Percentiles rank a stretch among this genome's conserved stretches.
Conservation (phyloP, 2,329 filamentous ascomycete genomes). For the Lasiodiplodia hormozganensis region DNA sequence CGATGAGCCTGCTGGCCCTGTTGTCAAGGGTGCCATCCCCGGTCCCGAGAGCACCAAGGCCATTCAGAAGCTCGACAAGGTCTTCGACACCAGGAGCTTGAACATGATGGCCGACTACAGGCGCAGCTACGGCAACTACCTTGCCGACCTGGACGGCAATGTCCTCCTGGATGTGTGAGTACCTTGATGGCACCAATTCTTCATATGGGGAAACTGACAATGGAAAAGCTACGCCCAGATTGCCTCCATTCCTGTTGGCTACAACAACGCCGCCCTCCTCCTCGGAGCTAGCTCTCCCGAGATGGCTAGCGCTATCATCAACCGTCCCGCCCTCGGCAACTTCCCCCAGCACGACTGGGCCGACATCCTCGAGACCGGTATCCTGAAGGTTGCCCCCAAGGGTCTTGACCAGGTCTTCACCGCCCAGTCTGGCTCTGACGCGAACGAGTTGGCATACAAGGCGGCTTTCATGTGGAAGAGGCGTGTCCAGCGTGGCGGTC, state of each 20-base stretch:
- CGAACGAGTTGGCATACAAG: constrained; percentile 95
- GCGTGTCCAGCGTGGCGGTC: constrained; percentile 79
- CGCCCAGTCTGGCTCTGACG: constrained; percentile 85
- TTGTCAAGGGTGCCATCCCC: constrained; percentile 68
- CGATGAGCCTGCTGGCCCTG: constrained; percentile 64
- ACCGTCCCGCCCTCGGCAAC: constrained; percentile 88
- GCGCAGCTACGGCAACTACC: constrained; percentile 73
- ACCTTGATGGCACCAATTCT: background rate
- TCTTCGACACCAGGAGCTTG: constrained; percentile 85
- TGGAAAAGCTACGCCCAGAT: constrained; percentile 79
- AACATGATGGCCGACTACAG: constrained; percentile 62
- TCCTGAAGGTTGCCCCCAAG: constrained; percentile 82
- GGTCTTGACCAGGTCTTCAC: constrained; percentile 91
- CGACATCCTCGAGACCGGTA: constrained; percentile 76
- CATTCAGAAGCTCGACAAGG: constrained; percentile 73
- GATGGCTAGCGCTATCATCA: constrained; percentile 82
- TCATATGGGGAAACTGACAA: background rate
- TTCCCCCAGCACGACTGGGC: constrained; percentile 89
- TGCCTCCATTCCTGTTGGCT: constrained; percentile 88
- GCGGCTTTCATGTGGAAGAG: constrained; percentile 93
- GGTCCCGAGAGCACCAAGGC: constrained; percentile 76
- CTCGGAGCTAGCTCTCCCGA: constrained; percentile 75
- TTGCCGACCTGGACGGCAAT: constrained; percentile 75
- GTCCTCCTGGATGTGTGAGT: constrained; percentile 73
- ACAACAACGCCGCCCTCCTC: constrained; percentile 83